Percentiles rank a stretch among this genome's conserved stretches.
Evolutionary conservation across 371 early-diverging fungal genomes (phyloP).

Genomic region (Mortierella polycephala): DNA sequence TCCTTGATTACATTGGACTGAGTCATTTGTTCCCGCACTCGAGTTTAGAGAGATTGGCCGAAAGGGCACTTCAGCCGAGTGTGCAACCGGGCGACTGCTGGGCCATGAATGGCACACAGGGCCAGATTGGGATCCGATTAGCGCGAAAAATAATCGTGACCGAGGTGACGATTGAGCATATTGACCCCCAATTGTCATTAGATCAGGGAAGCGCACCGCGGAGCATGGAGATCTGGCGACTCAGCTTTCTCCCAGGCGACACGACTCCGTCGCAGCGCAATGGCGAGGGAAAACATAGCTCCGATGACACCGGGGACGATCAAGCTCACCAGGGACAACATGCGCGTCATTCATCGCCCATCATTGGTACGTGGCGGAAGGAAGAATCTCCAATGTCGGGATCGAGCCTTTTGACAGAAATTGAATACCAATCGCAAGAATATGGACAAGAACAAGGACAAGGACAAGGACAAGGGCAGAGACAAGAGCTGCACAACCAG

Average conservation of each 20-base stretch:
- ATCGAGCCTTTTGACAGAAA: conserved; percentile 17
- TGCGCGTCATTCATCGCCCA: neutral
- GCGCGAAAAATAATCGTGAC: conserved; percentile 62
- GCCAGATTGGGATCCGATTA: conserved; percentile 69
- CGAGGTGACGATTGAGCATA: conserved; percentile 76
- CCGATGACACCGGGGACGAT: too few relatives aligned
- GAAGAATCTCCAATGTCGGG: conserved; percentile 20
- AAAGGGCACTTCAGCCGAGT: conserved; percentile 60
- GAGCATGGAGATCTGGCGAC: conserved; percentile 75
- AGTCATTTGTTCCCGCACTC: conserved; percentile 1
- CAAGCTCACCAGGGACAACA: neutral
- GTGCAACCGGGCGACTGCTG: conserved; percentile 75
- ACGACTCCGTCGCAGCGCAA: neutral
- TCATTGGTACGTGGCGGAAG: conserved; percentile 23
- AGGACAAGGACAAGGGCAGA: neutral
- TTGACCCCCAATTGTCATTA: conserved; percentile 58
- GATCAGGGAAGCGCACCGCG: conserved; percentile 71
- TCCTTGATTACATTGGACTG: conserved; percentile 8
- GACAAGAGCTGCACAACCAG: neutral
- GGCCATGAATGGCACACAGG: conserved; percentile 69
- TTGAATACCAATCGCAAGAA: conserved; percentile 11
- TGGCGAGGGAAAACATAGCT: neutral
- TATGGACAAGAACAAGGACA: neutral
- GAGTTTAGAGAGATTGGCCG: conserved; percentile 42
- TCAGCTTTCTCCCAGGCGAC: conserved; percentile 27